Evolutionary conservation across 805 yeast species (phyloP).

Genomic region (Dipodascopsis uninucleata): DNA sequence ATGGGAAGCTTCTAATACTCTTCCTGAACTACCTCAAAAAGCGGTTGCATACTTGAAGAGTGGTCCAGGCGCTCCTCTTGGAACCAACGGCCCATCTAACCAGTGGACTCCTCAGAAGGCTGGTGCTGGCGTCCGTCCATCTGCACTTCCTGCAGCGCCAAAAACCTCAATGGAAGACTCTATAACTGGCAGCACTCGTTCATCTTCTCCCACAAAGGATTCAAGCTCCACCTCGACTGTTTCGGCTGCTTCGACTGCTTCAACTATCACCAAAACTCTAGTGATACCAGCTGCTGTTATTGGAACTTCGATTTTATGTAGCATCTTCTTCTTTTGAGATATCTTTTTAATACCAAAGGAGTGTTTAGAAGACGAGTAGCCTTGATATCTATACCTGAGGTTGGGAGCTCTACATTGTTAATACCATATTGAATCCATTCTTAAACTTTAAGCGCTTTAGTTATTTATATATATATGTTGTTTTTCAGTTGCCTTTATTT

Average conservation of each 20-base stretch:
- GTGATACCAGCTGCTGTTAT: slow-evolving; percentile 1
- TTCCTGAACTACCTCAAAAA: slow-evolving; percentile 30
- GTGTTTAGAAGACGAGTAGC: too few species aligned
- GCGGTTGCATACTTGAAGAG: slow-evolving; percentile 36
- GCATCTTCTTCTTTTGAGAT: too few species aligned
- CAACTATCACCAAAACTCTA: slow-evolving; percentile 38
- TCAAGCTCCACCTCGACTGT: slow-evolving; percentile 26
- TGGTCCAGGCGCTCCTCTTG: slow-evolving; percentile 39
- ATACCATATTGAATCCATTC: too few species aligned
- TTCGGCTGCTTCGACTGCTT: slow-evolving; percentile 37
- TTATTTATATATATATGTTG: too few species aligned
- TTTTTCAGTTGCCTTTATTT: too few species aligned
- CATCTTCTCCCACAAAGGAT: slow-evolving; percentile 30
- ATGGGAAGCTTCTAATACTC: slow-evolving; percentile 30
- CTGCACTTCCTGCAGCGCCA: slow-evolving; percentile 11
- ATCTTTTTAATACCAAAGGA: too few species aligned
- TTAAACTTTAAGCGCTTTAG: too few species aligned
- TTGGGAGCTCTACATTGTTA: too few species aligned
- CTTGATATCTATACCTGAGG: too few species aligned
- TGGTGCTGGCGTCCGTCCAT: slow-evolving; percentile 1
- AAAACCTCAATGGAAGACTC: slow-evolving; percentile 3
- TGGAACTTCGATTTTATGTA: too few species aligned
- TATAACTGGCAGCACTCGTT: slow-evolving; percentile 5
- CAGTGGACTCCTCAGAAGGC: slow-evolving; percentile 20
- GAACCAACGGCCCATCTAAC: slow-evolving; percentile 36